These are phyloP conservation scores for Ochetophila trinervis DNA, from an alignment of 306 rosid species.

Conservation along the genomic window DNA sequence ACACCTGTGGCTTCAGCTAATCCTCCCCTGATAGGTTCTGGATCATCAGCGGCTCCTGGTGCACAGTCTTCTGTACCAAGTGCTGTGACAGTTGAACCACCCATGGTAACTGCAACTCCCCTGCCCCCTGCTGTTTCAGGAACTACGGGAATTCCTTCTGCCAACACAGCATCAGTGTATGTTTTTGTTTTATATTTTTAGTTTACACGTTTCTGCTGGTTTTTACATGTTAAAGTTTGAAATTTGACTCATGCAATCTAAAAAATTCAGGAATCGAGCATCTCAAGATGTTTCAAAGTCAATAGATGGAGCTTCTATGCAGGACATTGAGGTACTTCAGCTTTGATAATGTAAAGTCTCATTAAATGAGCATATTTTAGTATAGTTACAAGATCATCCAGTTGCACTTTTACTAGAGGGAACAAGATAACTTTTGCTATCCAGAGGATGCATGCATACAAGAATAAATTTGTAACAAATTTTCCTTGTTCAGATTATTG, in stretches of 20 bases:
- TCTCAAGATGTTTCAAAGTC: conserved; percentile 51
- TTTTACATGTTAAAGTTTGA: conserved; percentile 12
- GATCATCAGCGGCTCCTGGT: conserved; percentile 40
- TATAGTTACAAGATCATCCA: background rate
- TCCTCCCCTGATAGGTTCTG: conserved; percentile 51
- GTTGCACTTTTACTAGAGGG: background rate
- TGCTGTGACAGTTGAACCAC: conserved; percentile 47
- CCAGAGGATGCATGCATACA: background rate
- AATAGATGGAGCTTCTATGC: conserved; percentile 51
- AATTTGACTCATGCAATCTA: conserved; percentile 14
- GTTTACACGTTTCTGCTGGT: conserved; percentile 15
- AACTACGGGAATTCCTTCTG: conserved; percentile 52
- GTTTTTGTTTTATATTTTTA: conserved; percentile 22
- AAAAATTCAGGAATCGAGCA: conserved; percentile 41
- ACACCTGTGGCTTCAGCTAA: conserved; percentile 63
- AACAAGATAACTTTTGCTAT: background rate
- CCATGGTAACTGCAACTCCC: conserved; percentile 36
- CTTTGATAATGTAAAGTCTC: conserved; percentile 7
- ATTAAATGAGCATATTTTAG: background rate
- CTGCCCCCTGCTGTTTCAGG: conserved; percentile 43
- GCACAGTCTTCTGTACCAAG: conserved; percentile 39
- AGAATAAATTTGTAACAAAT: background rate
- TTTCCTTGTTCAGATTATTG: conserved; percentile 1
- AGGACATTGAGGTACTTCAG: conserved; percentile 72
- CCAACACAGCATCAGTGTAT: conserved; percentile 55